Percentiles rank a stretch among this genome's conserved stretches.
phyloP scores from a whole-genome alignment of 2,329 filamentous ascomycete genomes.

The Colletotrichum tropicale region DNA sequence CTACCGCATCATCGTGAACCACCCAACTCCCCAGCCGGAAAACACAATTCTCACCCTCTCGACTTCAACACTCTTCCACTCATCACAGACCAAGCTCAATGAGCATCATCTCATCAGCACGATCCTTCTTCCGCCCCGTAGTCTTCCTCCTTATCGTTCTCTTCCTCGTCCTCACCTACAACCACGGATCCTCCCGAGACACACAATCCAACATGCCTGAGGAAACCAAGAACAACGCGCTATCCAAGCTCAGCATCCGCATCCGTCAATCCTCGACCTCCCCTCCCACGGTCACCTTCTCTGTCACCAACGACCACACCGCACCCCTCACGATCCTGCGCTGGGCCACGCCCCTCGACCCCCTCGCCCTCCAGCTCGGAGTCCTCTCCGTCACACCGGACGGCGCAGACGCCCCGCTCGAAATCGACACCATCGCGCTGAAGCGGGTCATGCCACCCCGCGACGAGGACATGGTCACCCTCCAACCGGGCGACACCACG shows the following conservation, averaged over 20 bases:
- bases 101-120: background rate
- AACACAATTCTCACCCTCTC: background rate
- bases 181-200: background rate
- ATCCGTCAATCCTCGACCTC: conserved; percentile 36
- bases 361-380: conserved; percentile 43
- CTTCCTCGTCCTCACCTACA: background rate
- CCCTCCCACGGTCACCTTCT: conserved; percentile 38
- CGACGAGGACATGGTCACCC: conserved; percentile 40
- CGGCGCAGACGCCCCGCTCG: conserved; percentile 34
- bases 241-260: conserved; percentile 33
- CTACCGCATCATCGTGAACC: background rate
- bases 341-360: conserved; percentile 52
- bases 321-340: conserved; percentile 43
- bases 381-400: conserved; percentile 43
- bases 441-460: conserved; percentile 45
- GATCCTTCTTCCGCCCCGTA: background rate
- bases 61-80: background rate
- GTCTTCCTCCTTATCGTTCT: background rate
- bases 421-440: conserved; percentile 40
- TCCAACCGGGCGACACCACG: conserved; percentile 39
- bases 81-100: background rate
- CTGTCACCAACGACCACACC: conserved; percentile 43
- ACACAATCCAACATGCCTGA: background rate
- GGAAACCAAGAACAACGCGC: background rate
- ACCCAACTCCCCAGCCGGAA: background rate